Evolutionary conservation across 2,329 filamentous ascomycete species (phyloP).

Genomic region (Fusarium tanahbumbuense): DNA sequence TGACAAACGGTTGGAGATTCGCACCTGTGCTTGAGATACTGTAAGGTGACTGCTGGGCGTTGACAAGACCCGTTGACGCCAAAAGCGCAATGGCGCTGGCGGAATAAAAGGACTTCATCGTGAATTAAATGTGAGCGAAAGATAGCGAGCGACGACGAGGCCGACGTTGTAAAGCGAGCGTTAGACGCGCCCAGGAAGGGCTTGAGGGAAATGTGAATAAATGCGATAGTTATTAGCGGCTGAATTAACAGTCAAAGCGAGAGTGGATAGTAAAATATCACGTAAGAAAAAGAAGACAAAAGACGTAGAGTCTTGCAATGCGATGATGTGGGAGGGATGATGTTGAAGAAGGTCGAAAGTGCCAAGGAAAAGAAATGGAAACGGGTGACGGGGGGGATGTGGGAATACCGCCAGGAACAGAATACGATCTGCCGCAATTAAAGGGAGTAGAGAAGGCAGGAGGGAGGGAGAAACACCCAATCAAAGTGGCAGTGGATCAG

Average conservation of each 20-base stretch:
- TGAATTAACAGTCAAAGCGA: slow-evolving; percentile 12
- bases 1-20: not conserved
- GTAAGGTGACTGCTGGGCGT: slow-evolving; percentile 41
- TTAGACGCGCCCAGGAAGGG: slow-evolving; percentile 34
- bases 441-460: slow-evolving; percentile 24
- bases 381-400: slow-evolving; percentile 34
- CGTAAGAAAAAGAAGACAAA: slow-evolving; percentile 2
- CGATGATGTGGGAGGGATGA: slow-evolving; percentile 27
- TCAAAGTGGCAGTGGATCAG: slow-evolving; percentile 30
- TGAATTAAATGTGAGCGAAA: not conserved
- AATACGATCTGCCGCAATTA: slow-evolving; percentile 29
- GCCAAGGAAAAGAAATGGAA: slow-evolving; percentile 43
- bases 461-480: slow-evolving; percentile 33
- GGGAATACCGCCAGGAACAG: slow-evolving; percentile 20
- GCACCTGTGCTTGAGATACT: slow-evolving; percentile 43
- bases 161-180: slow-evolving; percentile 20
- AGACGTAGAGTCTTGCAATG: slow-evolving; percentile 30
- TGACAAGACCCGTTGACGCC: slow-evolving; percentile 35
- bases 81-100: slow-evolving; percentile 41
- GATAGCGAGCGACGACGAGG: slow-evolving; percentile 20
- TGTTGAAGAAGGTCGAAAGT: slow-evolving; percentile 42
- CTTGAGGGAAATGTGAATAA: slow-evolving; percentile 8
- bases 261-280: slow-evolving; percentile 5
- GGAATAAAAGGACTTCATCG: slow-evolving; percentile 41
- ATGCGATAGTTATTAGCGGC: slow-evolving; percentile 12